Base-by-base conservation (phyloP, 345 rosid genomes). In the Ceriops zippeliana region DNA sequence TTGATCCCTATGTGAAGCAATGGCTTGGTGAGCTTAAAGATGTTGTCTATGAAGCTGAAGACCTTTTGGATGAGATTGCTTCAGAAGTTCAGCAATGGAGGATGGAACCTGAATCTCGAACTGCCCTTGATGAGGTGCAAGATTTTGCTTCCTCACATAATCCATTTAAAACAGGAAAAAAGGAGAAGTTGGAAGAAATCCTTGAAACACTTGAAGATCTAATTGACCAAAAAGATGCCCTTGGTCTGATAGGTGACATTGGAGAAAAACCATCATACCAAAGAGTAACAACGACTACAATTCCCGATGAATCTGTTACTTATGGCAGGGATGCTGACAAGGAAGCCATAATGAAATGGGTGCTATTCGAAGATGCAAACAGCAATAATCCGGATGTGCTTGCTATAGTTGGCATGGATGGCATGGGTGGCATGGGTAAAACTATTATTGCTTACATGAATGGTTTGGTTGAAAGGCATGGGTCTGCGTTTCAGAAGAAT, bases 11-110 rank as follows among this genome's bases (percentile, higher is more conserved):
- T 19, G 65, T 69, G 20, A 21, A 21, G 52, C 35, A 63, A 2
- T 70, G 78, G 78, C 65, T 69, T 35, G 56, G 64, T 37, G 70
- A 69, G 28, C 63, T 70, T 21, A 64, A 64, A 59, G 54, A 70
- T 28, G 62, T 70, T 57, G 52, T 52, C 8, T 75, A 63, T 63
- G 74, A 69, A 56, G 78, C 74, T 5, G 74, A 75, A 51, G 78
- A 75, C 42, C 22, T 75, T 1, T 19, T 75, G 24, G 78, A 75
- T 1, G 74, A 52, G 70, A 64, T 75, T 59, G 30, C 19, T 32
- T 75, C 52, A 28, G 27, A 58, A 24, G 57, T 21, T 58, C 35
- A 32, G 31, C 42, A 57, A 21, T 27, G 19, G 9, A 17, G 63
- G 46, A 9, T 51, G 6, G 22, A 52, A 35, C 8, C 66, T 63